Conservation (phyloP, 1,139 yeast genomes). For the Sporopachydermia cereana region DNA sequence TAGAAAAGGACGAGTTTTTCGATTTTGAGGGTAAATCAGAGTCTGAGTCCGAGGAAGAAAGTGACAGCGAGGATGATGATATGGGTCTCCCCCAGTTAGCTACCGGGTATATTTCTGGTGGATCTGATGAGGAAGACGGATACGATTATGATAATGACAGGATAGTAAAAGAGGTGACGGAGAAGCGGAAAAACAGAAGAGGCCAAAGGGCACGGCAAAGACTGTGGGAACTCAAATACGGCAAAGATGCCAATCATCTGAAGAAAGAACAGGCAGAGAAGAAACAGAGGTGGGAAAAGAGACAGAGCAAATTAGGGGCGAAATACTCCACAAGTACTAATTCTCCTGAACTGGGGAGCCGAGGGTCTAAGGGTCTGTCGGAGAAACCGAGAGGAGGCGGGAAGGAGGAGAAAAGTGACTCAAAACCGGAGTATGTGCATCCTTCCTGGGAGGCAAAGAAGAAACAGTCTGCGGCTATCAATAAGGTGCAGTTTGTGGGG, state of each 20-base stretch:
- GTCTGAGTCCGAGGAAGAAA: slow-evolving; percentile 34
- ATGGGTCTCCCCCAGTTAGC: slow-evolving; percentile 31
- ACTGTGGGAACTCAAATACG: slow-evolving; percentile 90
- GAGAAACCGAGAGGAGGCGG: slow-evolving; percentile 9
- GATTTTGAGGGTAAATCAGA: slow-evolving; percentile 8
- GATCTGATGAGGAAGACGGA: background rate
- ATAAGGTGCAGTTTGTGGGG: slow-evolving; percentile 64
- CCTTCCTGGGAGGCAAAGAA: slow-evolving; percentile 95
- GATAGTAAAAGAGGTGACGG: slow-evolving; percentile 29
- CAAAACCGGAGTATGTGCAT: slow-evolving; percentile 35
- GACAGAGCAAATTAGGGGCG: slow-evolving; percentile 22
- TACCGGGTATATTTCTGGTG: slow-evolving; percentile 1
- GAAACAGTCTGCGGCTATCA: slow-evolving; percentile 33
- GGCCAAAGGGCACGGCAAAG: slow-evolving; percentile 96
- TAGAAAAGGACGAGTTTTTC: slow-evolving; percentile 9
- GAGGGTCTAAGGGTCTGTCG: slow-evolving; percentile 14
- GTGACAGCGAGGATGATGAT: slow-evolving; percentile 42
- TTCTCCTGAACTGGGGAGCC: slow-evolving; percentile 29
- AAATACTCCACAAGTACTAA: slow-evolving; percentile 22
- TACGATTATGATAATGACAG: slow-evolving; percentile 1
- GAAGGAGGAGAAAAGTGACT: slow-evolving; percentile 14
- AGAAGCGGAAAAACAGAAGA: slow-evolving; percentile 69
- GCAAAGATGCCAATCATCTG: slow-evolving; percentile 74
- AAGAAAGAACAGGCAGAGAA: slow-evolving; percentile 45
- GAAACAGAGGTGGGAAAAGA: slow-evolving; percentile 39